Percentiles rank a stretch among this genome's conserved stretches.
phyloP scores from a whole-genome alignment of 1,139 yeast genomes.

The Geotrichum citri-aurantii region DNA sequence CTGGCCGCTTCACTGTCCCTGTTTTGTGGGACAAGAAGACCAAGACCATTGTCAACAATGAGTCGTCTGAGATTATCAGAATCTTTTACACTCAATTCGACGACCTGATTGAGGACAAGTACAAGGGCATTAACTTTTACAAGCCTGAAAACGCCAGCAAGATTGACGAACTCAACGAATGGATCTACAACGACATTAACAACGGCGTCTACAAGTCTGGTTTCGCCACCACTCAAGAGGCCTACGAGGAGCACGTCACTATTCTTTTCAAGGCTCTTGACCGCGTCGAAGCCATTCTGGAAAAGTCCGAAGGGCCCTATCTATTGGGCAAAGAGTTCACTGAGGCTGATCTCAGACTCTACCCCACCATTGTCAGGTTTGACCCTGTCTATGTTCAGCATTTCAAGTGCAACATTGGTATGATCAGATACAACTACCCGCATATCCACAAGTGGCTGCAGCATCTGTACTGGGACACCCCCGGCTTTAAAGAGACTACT shows the following conservation, averaged over 20 bases:
- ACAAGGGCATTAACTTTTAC: constrained; percentile 52
- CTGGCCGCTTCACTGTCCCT: constrained; percentile 86
- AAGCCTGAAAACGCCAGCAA: constrained; percentile 50
- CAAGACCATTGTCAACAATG: constrained; percentile 81
- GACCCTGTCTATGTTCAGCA: constrained; percentile 92
- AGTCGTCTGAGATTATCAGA: constrained; percentile 81
- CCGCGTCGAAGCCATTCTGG: constrained; percentile 62
- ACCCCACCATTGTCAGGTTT: constrained; percentile 75
- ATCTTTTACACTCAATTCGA: constrained; percentile 70
- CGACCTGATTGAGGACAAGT: constrained; percentile 45
- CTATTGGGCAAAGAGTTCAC: constrained; percentile 65
- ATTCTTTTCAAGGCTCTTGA: constrained; percentile 68
- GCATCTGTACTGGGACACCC: constrained; percentile 77
- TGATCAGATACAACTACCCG: constrained; percentile 79
- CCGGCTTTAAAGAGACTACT: constrained; percentile 73
- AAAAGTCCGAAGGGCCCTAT: constrained; percentile 40
- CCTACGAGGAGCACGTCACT: constrained; percentile 66
- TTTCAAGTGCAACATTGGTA: constrained; percentile 84
- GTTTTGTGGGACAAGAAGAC: constrained; percentile 84
- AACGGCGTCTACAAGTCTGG: constrained; percentile 95
- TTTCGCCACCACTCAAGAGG: constrained; percentile 78
- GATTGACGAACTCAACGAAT: constrained; percentile 74
- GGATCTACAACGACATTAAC: constrained; percentile 82
- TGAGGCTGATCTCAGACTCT: constrained; percentile 86
- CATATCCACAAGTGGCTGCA: constrained; percentile 71